Evolutionary conservation across 306 rosid species (phyloP), one percentile per base, ranked within the genome.

Genomic region (Herpetospermum pedunculosum): DNA sequence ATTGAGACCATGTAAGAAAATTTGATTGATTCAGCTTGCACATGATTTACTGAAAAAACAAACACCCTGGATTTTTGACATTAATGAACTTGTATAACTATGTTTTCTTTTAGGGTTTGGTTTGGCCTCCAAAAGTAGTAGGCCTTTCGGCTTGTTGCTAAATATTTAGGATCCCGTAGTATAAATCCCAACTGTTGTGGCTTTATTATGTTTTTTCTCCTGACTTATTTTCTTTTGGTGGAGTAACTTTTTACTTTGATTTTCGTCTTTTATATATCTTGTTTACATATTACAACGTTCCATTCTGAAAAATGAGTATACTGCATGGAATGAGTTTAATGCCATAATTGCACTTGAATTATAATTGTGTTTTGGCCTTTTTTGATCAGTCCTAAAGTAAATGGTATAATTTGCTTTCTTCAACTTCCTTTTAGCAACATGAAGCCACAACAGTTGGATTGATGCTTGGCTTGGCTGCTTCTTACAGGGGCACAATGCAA

Each of bases 391-490:
- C 29, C 58, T 50, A 4, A 48, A 28, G 28, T 29, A 47, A 35
- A 73, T 49, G 35, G 14, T 34, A n/a, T 53, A 53, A 40, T 43
- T 78, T 44, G 30, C 70, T 77, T 83, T 79, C 65, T 81, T 64
- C 74, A 80, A 23, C 72, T 60, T 38, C 79, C 55, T 48, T 58
- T 83, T 64, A 94, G 98, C 97, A 91, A 83, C 98, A 94, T 77
- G 97, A 94, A 81, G 90, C 86, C 87, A 91, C 98, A 72, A 89
- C 92, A 52, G 95, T 91, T 8, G 98, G 95, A 38, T 75, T 94
- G 81, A 91, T 91, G 97, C 97, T 93, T 79, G 97, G 98, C 80
- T 84, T 93, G 77, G 94, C 98, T 64, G 96, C 97, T 84, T 89
- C 98, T 54, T 91, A 91, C 48, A 87, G 92, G 82, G 98, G 98